Base-by-base conservation (phyloP, 1,284 basidiomycete species). In the Taiwanofungus camphoratus region DNA sequence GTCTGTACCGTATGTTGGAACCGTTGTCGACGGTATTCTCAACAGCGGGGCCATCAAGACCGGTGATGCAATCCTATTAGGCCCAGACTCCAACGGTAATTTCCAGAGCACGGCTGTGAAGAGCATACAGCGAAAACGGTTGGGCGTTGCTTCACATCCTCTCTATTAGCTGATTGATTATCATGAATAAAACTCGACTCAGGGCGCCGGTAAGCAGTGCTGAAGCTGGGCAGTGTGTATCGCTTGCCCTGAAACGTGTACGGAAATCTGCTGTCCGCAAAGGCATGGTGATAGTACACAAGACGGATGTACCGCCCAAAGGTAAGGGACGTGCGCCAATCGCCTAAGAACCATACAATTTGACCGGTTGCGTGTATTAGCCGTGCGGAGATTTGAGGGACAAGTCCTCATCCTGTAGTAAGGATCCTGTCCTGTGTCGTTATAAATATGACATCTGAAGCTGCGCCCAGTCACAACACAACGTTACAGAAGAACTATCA, bases 211-310 rank as follows among this genome's bases (percentile, higher is more conserved):
- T 99, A 6, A 75, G 76, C 20, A 76, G 75, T 8, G 95, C 91
- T 0, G 91, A 93, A 53, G 96, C 95, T 0, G 95, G 95, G 1
- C 95, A 99, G 66, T 92, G 88, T 44, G 93, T 98, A 7, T 91
- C 91, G 19, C 74, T 97, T 44, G 96, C 94, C 4, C 68, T 99
- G 20, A 99, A 99, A 71, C 77, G 92, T 39, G 83, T 96, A 48
- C 77, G 87, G 39, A 70, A 91, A 41, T 76, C 81, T 5, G 81
- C 85, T 35, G 84, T 98, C 6, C 74, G 96, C 45, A 99, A 98
- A 66, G 94, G 92, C 8, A 95, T 95, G 93, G 88, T 95, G 2
- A 69, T 97, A 26, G 81, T 93, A 0, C 80, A 82, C 42, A 90
- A 84, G 63, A 79, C 79, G 1, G 92, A 95, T 5, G 69, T 67